Evolutionary conservation across 2,329 filamentous ascomycete genomes (phyloP), one percentile per base, ranked within the genome.

Genomic region (Bisporella sp.): DNA sequence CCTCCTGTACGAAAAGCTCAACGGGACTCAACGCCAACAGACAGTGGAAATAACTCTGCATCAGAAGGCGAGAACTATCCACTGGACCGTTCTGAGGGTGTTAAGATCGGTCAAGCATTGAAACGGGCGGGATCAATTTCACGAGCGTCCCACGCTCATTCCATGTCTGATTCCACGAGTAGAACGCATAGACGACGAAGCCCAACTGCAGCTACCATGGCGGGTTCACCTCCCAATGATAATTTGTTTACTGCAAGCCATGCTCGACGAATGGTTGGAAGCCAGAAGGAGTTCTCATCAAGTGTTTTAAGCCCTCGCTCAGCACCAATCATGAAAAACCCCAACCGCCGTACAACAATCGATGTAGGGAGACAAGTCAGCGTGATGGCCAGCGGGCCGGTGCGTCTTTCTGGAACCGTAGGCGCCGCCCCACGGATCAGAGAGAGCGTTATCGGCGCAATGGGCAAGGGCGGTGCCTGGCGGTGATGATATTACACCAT

Each of bases 181-280:
- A 50, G 63, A 31, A 55, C 50, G 11, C 58, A 62, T 21, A 59
- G 61, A 40, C 56, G 63, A 12, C 57, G 63, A 44, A 66, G 62
- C 44, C 69, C 73, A 12, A 67, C 71, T 13, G 63, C 60, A 69
- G 81, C 58, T 71, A 78, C 54, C 69, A 69, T 69, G 45, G 66
- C 73, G 21, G 67, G 71, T 49, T 78, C 75, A 48, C 77, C 80
- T 11, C 77, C 79, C 1, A 76, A 71, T 47, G 77, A 81, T 57
- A 78, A 76, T 51, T 72, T 84, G 65, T 85, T 86, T 65, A 84
- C 80, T 1, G 79, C 82, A 29, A 75, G 77, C 49, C 82, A 85
- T 54, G 82, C 83, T 30, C 73, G 84, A 41, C 73, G 84, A 11
- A 85, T 87, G 79, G 78, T 82, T 39, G 81, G 77, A 62, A 76